These are phyloP conservation scores for Trichophyton verrucosum DNA, from an alignment of 2,329 filamentous ascomycete genomes.

Conservation along the genomic window DNA sequence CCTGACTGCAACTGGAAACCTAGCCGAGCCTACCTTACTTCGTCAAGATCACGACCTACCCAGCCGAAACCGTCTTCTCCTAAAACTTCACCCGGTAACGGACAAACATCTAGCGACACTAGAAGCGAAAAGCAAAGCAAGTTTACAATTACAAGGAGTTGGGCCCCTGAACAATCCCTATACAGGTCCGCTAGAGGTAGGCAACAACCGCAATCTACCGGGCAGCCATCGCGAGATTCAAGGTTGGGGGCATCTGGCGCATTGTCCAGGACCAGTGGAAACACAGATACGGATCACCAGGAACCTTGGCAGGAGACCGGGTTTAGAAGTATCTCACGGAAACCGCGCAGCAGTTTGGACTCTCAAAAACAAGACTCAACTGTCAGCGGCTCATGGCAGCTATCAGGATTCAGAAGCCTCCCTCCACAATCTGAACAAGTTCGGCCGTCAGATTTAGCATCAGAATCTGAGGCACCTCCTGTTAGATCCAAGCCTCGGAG, in stretches of 20 bases:
- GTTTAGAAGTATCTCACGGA: background rate
- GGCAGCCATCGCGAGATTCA: background rate
- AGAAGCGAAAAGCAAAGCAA: background rate
- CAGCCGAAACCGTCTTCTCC: background rate
- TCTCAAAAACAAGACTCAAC: background rate
- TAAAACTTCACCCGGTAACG: background rate
- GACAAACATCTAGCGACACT: background rate
- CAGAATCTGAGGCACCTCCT: background rate
- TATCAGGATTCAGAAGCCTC: background rate
- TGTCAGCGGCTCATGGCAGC: background rate
- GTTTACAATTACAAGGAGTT: background rate
- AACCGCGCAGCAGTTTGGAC: background rate
- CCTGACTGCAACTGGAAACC: background rate
- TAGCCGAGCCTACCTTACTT: background rate
- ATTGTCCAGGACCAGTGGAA: background rate
- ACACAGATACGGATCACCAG: background rate
- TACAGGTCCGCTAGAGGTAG: background rate
- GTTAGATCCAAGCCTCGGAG: background rate
- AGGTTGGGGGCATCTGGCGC: background rate
- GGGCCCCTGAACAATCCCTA: background rate
- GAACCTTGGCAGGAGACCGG: background rate
- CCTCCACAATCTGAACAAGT: background rate
- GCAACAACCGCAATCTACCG: background rate
- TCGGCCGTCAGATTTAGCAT: background rate
- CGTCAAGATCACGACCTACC: background rate